These are phyloP conservation scores for Tetrahymena borealis DNA, from an alignment of 73 alveolate genomes.

Conservation along the genomic window DNA sequence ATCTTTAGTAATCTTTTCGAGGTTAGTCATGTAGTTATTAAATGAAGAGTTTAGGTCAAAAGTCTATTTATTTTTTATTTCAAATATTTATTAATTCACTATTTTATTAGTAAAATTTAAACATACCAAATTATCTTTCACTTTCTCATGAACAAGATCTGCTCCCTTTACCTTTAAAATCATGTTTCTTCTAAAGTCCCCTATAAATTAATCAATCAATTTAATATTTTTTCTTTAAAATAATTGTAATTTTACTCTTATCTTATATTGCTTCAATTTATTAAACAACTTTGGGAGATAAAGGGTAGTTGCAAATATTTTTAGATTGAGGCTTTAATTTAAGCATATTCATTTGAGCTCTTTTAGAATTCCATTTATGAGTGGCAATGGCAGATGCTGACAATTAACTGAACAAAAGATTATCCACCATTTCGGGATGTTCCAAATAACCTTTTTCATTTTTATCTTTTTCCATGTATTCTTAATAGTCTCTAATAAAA, in stretches of 20 bases:
- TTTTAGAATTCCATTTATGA: background rate
- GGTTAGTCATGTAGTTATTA: background rate
- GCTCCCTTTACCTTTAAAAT: background rate
- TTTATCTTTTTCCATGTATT: background rate
- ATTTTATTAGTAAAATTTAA: background rate
- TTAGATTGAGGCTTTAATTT: background rate
- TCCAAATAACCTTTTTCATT: background rate
- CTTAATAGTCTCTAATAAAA: background rate
- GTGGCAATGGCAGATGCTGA: background rate
- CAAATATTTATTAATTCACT: background rate
- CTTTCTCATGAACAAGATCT: background rate
- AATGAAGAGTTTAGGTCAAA: background rate
- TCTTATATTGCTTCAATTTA: background rate
- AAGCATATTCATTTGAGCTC: background rate
- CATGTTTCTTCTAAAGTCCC: background rate
- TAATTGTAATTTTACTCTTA: background rate
- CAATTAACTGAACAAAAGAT: background rate
- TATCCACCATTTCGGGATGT: background rate
- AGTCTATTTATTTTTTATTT: background rate
- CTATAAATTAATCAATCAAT: background rate
- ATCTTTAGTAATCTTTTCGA: background rate
- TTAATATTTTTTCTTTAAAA: background rate
- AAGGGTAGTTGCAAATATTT: background rate
- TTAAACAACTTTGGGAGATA: background rate
- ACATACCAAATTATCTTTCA: background rate